phyloP scores from a whole-genome alignment of 495 filamentous ascomycete species.

The Achaetomiella virescens region DNA sequence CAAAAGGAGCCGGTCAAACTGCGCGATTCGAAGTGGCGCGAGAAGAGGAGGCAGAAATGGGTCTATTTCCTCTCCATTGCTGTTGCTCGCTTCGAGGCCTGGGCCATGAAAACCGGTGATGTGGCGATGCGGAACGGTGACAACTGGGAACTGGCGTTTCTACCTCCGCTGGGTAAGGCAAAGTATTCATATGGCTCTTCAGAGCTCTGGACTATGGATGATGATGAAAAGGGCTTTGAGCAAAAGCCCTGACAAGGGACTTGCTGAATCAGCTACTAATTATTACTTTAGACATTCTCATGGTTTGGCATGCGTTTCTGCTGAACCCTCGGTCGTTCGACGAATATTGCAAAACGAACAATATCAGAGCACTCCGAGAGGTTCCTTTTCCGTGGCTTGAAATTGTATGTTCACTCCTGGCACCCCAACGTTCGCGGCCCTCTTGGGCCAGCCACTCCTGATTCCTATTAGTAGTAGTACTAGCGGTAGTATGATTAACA shows the following conservation, averaged over 20 bases:
- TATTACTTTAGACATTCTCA: slow-evolving; percentile 53
- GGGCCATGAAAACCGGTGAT: background rate
- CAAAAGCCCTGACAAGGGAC: too few relatives aligned
- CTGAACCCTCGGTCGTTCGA: slow-evolving; percentile 58
- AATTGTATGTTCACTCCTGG: too few relatives aligned
- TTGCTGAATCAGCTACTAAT: too few relatives aligned
- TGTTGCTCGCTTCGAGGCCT: background rate
- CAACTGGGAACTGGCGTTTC: background rate
- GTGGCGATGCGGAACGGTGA: background rate
- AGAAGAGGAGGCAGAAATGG: background rate
- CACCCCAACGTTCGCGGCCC: too few relatives aligned
- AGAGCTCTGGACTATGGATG: too few relatives aligned
- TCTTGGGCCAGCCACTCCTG: too few relatives aligned
- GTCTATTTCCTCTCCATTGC: background rate
- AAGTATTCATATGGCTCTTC: too few relatives aligned
- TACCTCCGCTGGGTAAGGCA: background rate
- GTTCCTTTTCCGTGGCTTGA: slow-evolving; percentile 1
- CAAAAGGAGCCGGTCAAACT: background rate
- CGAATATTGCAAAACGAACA: too few relatives aligned
- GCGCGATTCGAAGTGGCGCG: slow-evolving; percentile 4
- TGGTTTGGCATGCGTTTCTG: slow-evolving; percentile 74
- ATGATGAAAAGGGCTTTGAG: too few relatives aligned
- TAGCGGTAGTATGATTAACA: too few relatives aligned
- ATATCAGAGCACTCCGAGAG: too few relatives aligned
- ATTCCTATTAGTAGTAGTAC: too few relatives aligned